Conservation (phyloP, 2,329 filamentous ascomycete species). For the Ophiostoma populinum region DNA sequence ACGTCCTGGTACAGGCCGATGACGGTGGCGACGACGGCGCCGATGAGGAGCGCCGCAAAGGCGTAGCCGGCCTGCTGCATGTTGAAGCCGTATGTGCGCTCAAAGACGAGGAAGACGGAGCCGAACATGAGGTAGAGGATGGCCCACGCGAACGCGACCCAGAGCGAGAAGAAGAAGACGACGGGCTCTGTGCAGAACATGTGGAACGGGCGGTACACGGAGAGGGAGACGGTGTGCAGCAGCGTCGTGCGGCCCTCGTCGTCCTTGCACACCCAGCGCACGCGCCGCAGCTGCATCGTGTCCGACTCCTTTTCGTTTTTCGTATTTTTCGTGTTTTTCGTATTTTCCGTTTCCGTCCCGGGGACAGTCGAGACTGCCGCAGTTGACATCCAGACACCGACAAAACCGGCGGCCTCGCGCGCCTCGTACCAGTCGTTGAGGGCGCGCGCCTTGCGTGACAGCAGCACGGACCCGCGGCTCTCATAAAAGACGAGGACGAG, state of each 20-base stretch:
- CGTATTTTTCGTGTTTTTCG: background rate
- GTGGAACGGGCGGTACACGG: conserved; percentile 61
- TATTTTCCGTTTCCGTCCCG: background rate
- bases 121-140: conserved; percentile 74
- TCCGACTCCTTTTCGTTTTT: background rate
- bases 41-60: conserved; percentile 57
- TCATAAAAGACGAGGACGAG: conserved; percentile 62
- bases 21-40: conserved; percentile 45
- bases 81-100: conserved; percentile 47
- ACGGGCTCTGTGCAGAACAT: conserved; percentile 61
- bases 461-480: conserved; percentile 62
- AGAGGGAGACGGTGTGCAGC: conserved; percentile 51
- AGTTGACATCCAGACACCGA: conserved; percentile 30
- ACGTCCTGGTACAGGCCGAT: conserved; percentile 57
- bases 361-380: no score
- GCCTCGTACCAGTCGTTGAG: conserved; percentile 68
- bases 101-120: conserved; percentile 64
- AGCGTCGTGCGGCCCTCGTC: conserved; percentile 62
- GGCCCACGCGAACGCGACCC: conserved; percentile 82
- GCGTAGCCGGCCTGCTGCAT: conserved; percentile 51
- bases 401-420: conserved; percentile 47
- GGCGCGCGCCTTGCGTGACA: conserved; percentile 54
- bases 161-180: conserved; percentile 74
- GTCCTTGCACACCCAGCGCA: conserved; percentile 64
- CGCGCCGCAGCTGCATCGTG: conserved; percentile 26